phyloP scores from a whole-genome alignment of 176 grass and related monocot species.

The Olyra latifolia region DNA sequence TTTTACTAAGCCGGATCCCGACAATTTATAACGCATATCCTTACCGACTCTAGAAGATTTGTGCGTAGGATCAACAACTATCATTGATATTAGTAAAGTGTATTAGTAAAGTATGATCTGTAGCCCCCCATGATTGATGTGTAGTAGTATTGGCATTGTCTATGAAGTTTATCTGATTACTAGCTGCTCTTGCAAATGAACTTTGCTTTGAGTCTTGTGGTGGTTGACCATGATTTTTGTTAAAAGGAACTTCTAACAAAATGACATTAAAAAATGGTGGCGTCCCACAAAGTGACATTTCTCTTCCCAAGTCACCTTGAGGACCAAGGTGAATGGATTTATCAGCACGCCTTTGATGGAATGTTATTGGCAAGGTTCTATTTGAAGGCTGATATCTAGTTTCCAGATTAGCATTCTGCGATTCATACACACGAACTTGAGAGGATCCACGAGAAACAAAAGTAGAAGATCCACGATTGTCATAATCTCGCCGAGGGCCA shows the following conservation, averaged over 20 bases:
- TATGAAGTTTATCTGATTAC: constrained; percentile 18
- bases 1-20: no score
- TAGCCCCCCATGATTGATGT: constrained; percentile 28
- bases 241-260: constrained; percentile 30
- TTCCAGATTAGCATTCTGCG: constrained; percentile 53
- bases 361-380: constrained; percentile 43
- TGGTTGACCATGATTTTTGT: constrained; percentile 38
- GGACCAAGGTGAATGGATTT: constrained; percentile 66
- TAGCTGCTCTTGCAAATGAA: constrained; percentile 14
- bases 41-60: constrained; percentile 22
- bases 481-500: constrained; percentile 33
- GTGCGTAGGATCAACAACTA: constrained; percentile 30
- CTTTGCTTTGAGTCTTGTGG: constrained; percentile 16
- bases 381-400: constrained; percentile 62
- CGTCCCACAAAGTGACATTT: constrained; percentile 64
- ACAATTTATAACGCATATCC: not conserved
- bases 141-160: constrained; percentile 2
- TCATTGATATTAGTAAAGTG: not conserved
- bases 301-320: constrained; percentile 63
- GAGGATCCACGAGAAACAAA: constrained; percentile 48
- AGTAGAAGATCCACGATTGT: constrained; percentile 19
- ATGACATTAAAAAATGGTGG: constrained; percentile 41
- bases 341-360: constrained; percentile 60
- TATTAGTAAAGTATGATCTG: constrained; percentile 9
- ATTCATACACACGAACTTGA: constrained; percentile 40